These are phyloP conservation scores for Eucalyptus pumila DNA, from an alignment of 345 rosid genomes.

Conservation along the genomic window DNA sequence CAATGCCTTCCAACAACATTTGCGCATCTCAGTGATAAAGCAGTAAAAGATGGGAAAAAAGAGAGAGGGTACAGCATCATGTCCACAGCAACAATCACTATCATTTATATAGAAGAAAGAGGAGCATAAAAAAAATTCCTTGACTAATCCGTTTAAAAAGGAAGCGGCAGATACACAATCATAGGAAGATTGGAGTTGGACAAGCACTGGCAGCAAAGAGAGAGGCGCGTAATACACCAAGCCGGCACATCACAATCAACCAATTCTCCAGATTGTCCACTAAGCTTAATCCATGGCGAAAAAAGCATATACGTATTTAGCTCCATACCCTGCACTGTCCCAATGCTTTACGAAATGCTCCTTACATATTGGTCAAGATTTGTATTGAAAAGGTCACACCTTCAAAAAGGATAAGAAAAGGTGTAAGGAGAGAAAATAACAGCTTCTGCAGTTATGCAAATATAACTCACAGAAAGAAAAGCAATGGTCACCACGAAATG, in stretches of 20 bases:
- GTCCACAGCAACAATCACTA: background rate
- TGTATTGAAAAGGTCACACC: constrained; percentile 72
- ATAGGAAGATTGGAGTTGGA: background rate
- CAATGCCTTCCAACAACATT: background rate
- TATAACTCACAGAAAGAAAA: background rate
- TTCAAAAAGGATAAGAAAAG: background rate
- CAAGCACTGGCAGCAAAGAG: background rate
- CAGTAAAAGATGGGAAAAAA: background rate
- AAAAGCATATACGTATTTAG: background rate
- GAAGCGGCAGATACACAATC: background rate
- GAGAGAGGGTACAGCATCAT: background rate
- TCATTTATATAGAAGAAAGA: background rate
- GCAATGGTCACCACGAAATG: background rate
- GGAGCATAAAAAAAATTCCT: background rate
- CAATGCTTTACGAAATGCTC: constrained; percentile 43
- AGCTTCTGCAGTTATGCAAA: background rate
- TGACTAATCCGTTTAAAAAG: background rate
- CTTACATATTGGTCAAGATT: constrained; percentile 72
- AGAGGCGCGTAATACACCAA: background rate
- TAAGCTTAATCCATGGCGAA: background rate
- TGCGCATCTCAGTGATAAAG: background rate
- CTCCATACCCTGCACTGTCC: background rate
- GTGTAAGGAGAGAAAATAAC: background rate
- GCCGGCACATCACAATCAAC: background rate
- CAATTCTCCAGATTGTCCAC: background rate